Base-by-base conservation (phyloP, 805 yeast genomes). In the Saturnispora quitensis region DNA sequence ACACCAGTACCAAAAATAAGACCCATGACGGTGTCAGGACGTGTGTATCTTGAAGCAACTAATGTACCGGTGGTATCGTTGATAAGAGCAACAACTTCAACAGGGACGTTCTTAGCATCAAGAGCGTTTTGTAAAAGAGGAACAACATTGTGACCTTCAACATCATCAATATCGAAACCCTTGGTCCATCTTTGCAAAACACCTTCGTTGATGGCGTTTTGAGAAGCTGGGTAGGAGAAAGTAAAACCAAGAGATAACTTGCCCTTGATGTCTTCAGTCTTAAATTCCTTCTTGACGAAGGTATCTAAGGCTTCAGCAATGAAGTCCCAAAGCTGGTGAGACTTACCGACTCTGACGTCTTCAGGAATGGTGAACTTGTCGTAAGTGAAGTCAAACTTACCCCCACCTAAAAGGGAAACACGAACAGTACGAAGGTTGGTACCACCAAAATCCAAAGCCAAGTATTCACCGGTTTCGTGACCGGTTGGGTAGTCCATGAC, bases 1-100 rank as follows among this genome's bases (percentile, higher is more conserved):
- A 91, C 88, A 60, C 98, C 98, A 47, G 98, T 91, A 66, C 98
- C 99, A 67, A 89, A 91, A 62, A 91, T 91, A 65, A 89, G 80
- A 54, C 99, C 99, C 91, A 90, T 86, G 70, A 84, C 83, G 58
- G 96, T 83, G 61, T 80, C 81, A 36, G 91, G 80, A 66, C 91
- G 96, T 49, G 95, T 79, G 73, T 91, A 91, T 76, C 85, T 81
- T 47, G 97, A 89, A 34, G 98, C 98, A 56, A 91, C 95, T 62
- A 91, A 74, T 45, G 99, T 91, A 68, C 98, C 99, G 47, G 97
- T 88, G 58, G 99, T 91, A 69, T 91, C 99, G 72, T 90, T 91
- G 70, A 91, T 91, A 66, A 91, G 75, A 47, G 98, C 96, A 56
- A 88, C 89, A 53, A 91, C 95, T 45, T 80, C 76, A 62, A 90